Conservation (phyloP, 495 filamentous ascomycete genomes). For the Chaetomidium leptoderma region DNA sequence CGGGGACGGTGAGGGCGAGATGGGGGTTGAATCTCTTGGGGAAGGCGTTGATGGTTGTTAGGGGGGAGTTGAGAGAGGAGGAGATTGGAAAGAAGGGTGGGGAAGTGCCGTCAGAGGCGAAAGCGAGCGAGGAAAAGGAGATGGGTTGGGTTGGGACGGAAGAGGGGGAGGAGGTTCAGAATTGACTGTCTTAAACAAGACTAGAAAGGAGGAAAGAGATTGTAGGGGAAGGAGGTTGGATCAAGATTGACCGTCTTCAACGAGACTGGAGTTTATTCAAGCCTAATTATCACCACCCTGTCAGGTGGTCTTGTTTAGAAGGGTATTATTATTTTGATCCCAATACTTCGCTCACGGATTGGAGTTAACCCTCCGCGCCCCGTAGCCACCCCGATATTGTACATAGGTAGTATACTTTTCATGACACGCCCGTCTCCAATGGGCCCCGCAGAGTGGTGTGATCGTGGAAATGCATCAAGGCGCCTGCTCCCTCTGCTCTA, state of each 20-base stretch:
- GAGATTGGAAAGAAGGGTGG: slow-evolving; percentile 17
- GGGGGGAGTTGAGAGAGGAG: slow-evolving; percentile 47
- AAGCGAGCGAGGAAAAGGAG: neutral
- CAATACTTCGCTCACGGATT: neutral
- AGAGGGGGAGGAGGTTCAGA: neutral
- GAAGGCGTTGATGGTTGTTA: slow-evolving; percentile 43
- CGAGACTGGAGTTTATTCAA: no score
- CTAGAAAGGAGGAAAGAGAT: no score
- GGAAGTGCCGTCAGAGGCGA: slow-evolving; percentile 5
- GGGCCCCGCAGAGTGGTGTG: slow-evolving; percentile 25
- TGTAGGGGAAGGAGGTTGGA: no score
- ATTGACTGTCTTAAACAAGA: no score
- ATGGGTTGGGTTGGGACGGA: neutral
- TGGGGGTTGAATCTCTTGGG: slow-evolving; percentile 70
- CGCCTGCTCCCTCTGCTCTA: slow-evolving; percentile 23
- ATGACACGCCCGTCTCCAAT: slow-evolving; percentile 4
- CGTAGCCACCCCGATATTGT: slow-evolving; percentile 10
- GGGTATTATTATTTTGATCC: slow-evolving; percentile 5
- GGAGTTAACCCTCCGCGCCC: no score
- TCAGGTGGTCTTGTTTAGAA: neutral
- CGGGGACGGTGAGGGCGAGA: slow-evolving; percentile 35
- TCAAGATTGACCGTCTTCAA: no score
- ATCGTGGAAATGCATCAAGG: slow-evolving; percentile 26
- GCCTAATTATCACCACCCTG: no score
- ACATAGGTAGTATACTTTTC: slow-evolving; percentile 6